Evolutionary conservation across 768 basidiomycete species (phyloP), one percentile per base, ranked within the genome.

Genomic region (Ramaria sp.): DNA sequence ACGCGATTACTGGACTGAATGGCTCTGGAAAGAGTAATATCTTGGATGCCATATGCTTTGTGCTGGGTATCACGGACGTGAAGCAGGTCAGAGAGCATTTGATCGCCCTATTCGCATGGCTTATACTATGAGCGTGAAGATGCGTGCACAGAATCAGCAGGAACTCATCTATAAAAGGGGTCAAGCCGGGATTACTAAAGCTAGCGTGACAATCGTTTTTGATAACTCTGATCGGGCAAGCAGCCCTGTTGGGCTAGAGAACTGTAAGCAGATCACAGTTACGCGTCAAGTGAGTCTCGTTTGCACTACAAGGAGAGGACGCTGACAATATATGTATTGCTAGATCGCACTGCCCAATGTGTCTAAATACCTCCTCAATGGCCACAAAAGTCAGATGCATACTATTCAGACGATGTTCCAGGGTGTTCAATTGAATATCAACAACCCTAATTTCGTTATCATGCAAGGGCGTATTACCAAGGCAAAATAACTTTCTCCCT

Each of bases 381-480:
- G 96, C 0, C 96, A 97, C 74, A 96, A 94, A 64, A 77, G 92
- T 3, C 81, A 83, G 3, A 91, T 96, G 62, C 82, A 88, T 53
- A 76, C 75, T 1, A 80, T 99, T 0, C 96, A 96, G 65, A 87
- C 83, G 30, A 76, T 98, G 13, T 98, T 99, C 66, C 96, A 98
- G 67, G 86, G 90, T 41, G 94, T 99, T 0, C 93, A 96, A 69
- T 81, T 99, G 62, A 98, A 98, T 67, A 98, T 99, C 78, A 99
- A 98, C 72, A 97, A 97, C 70, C 96, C 96, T 45, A 98, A 98
- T 68, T 98, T 98, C 73, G 78, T 99, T 58, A 97, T 98, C 68
- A 98, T 98, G 95, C 96, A 99, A 71, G 95, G 96, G 30, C 90
- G 94, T 51, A 99, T 99, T 67, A 99, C 96, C 11, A 99, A 98